Evolutionary conservation across 2,329 filamentous ascomycete genomes (phyloP).

Genomic region (Paraphoma chrysanthemicola): DNA sequence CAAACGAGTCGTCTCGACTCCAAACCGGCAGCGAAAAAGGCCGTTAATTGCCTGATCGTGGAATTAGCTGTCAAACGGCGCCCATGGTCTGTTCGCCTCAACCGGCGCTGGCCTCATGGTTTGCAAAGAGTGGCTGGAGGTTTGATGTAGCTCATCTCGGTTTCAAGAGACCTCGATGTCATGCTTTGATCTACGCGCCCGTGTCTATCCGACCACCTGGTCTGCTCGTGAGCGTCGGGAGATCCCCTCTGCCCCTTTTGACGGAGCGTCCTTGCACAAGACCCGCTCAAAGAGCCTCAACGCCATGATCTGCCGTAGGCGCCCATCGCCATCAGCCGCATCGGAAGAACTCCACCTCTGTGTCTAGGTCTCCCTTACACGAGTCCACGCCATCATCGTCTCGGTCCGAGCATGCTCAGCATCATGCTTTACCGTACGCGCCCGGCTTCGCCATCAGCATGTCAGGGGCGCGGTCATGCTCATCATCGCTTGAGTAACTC

Average conservation of each 20-base stretch:
- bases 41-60: slow-evolving; percentile 38
- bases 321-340: slow-evolving; percentile 3
- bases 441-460: not conserved
- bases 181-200: slow-evolving; percentile 39
- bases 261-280: not conserved
- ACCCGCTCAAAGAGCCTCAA: not conserved
- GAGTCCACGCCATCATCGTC: slow-evolving; percentile 2
- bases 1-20: slow-evolving; percentile 20
- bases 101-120: slow-evolving; percentile 13
- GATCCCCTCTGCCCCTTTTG: slow-evolving; percentile 1
- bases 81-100: slow-evolving; percentile 21
- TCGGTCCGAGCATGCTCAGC: not conserved
- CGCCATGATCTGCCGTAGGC: slow-evolving; percentile 2
- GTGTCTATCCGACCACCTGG: slow-evolving; percentile 14
- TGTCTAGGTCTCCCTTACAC: slow-evolving; percentile 3
- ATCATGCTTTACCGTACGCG: slow-evolving; percentile 8
- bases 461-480: not conserved
- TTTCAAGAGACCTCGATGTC: slow-evolving; percentile 31
- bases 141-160: slow-evolving; percentile 20
- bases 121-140: slow-evolving; percentile 16
- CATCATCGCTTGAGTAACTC: slow-evolving; percentile 14
- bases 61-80: slow-evolving; percentile 28
- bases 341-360: not conserved
- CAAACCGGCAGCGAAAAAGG: slow-evolving; percentile 28
- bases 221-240: slow-evolving; percentile 6